Evolutionary conservation across 345 rosid species (phyloP).

Genomic region (Luvunga scandens): DNA sequence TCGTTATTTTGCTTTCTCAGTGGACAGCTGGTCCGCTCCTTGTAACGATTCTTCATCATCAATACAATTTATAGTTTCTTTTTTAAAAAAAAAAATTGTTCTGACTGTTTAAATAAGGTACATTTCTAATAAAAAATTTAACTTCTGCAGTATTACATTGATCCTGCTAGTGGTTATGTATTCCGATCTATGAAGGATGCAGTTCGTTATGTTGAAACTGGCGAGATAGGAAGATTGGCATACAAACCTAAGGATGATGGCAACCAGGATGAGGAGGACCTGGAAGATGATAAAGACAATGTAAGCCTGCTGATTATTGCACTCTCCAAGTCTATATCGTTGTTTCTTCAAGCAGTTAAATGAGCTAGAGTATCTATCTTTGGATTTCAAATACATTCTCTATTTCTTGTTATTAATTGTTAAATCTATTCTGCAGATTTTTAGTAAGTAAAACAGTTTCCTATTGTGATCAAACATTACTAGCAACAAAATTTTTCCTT

Average conservation of each 20-base stretch:
- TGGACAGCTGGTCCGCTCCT: too few relatives aligned
- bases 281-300: conserved; percentile 38
- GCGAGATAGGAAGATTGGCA: conserved; percentile 56
- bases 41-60: too few relatives aligned
- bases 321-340: not conserved
- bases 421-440: not conserved
- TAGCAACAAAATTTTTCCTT: not conserved
- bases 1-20: too few relatives aligned
- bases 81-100: too few relatives aligned
- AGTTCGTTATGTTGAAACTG: conserved; percentile 68
- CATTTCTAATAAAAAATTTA: conserved; percentile 2
- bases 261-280: conserved; percentile 31
- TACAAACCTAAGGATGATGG: conserved; percentile 46
- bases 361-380: conserved; percentile 6
- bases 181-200: conserved; percentile 87
- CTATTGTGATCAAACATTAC: not conserved
- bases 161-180: conserved; percentile 72
- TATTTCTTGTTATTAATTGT: not conserved
- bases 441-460: not conserved
- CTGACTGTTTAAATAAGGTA: not conserved
- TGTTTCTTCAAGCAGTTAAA: not conserved
- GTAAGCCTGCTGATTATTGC: conserved; percentile 38
- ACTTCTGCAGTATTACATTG: conserved; percentile 66
- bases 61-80: too few relatives aligned
- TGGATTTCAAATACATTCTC: not conserved